Percentiles rank a stretch among this genome's conserved stretches.
Conservation (phyloP, 345 rosid species). For the Erucastrum elatum region DNA sequence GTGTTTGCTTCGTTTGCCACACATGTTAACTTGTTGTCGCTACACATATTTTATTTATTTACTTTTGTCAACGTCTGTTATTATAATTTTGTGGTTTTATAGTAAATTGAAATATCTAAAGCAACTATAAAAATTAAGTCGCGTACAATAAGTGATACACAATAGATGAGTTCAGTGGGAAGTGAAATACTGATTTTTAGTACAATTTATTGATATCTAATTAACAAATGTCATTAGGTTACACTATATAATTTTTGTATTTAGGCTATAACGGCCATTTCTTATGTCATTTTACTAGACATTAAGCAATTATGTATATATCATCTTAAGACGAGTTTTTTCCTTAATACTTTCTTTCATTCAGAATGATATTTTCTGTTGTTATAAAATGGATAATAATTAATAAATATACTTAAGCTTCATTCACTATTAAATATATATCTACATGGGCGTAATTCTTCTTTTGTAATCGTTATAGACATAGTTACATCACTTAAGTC, state of each 20-base stretch:
- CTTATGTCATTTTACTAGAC: background rate
- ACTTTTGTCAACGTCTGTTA: background rate
- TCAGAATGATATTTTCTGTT: background rate
- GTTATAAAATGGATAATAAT: background rate
- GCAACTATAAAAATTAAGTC: conserved; percentile 17
- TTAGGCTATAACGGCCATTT: background rate
- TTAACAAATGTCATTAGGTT: background rate
- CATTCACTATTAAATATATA: background rate
- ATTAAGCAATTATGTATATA: background rate
- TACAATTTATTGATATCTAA: background rate
- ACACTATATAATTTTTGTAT: background rate
- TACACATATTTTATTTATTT: background rate
- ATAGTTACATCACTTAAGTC: background rate
- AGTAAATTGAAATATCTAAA: conserved; percentile 1
- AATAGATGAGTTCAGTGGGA: conserved; percentile 1
- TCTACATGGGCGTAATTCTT: background rate
- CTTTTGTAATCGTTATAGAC: background rate
- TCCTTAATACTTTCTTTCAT: background rate
- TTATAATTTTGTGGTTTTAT: background rate
- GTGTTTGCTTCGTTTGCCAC: conserved; percentile 43
- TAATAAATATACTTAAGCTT: background rate
- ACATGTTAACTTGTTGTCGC: conserved; percentile 39
- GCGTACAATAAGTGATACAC: conserved; percentile 14
- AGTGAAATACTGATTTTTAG: background rate
- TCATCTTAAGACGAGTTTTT: background rate